phyloP scores from a whole-genome alignment of 2,329 filamentous ascomycete species.

The Pochonia chlamydosporia region DNA sequence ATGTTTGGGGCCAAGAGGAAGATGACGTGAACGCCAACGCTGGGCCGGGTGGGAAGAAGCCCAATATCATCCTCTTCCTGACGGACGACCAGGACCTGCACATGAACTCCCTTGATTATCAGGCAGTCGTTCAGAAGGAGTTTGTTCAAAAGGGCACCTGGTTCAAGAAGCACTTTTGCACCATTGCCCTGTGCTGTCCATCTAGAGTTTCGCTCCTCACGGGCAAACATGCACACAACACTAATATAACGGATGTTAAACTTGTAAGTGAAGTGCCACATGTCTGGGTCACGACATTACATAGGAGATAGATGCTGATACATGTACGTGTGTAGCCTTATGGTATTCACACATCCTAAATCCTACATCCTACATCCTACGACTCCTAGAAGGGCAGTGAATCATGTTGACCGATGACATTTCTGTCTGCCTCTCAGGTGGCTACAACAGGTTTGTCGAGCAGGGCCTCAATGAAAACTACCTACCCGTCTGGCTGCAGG shows the following conservation, averaged over 20 bases:
- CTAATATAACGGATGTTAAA: conserved; percentile 56
- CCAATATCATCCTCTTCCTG: conserved; percentile 60
- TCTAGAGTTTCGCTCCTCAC: conserved; percentile 61
- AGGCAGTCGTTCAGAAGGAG: conserved; percentile 51
- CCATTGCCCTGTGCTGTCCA: conserved; percentile 61
- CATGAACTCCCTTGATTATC: conserved; percentile 55
- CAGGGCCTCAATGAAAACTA: conserved; percentile 62
- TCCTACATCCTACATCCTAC: no score
- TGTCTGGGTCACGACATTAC: no score
- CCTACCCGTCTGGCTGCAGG: conserved; percentile 63
- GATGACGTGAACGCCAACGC: no score
- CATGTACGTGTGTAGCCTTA: no score
- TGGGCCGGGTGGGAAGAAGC: conserved; percentile 3
- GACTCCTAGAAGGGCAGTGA: no score
- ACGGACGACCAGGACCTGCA: conserved; percentile 63
- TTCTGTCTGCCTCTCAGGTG: no score
- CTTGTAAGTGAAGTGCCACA: conserved; percentile 22
- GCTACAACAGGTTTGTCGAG: conserved; percentile 59
- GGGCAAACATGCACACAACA: conserved; percentile 62
- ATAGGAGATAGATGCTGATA: no score
- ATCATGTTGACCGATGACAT: no score
- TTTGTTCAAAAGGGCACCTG: conserved; percentile 51
- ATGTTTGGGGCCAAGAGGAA: no score
- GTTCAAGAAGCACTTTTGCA: conserved; percentile 59
- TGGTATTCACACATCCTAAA: no score